Evolutionary conservation across 2,329 filamentous ascomycete species (phyloP), one percentile per base, ranked within the genome.

Genomic region (Aciculosporium take): DNA sequence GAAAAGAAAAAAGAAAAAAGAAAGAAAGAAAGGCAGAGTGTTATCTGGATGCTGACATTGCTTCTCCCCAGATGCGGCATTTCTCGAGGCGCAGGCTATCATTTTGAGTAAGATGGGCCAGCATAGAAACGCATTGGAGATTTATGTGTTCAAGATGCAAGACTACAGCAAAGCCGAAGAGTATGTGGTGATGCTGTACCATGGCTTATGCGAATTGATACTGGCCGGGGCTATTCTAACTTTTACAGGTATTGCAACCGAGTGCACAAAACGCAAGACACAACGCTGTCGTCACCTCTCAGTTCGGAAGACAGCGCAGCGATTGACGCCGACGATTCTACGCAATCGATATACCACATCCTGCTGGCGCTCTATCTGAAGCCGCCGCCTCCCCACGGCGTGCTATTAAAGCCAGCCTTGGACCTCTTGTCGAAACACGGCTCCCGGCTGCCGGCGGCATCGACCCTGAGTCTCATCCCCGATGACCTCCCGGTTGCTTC

Each of bases 91-190:
- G 2, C 79, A 89, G 46, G 91, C 91, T 6, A 81, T 96, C 34
- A 80, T 96, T 17, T 74, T 96, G 30, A 87, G 85, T 60, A 93
- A 91, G 51, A 94, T 96, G 84, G 86, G 85, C 6, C 82, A 89
- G 52, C 88, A 98, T 63, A 88, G 86, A 56, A 87, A 96, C 61
- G 91, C 91, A 0, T 66, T 98, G n/a, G 83, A 91, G 56, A 94
- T 98, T 40, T 98, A 94, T 57, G 89, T 96, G 23, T 98, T 95
- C 64, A 91, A 89, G 59, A 75, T 98, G 59, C 68, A 83, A 50
- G 81, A 94, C 58, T 89, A 84, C 47, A 67, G 66, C 10, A 96
- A 94, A 61, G 91, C 91, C 25, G 91, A 98, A 72, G 86, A 94
- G 81, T 94, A 66, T 46, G 78, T 38, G 32, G 24, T 25, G 17